phyloP scores from a whole-genome alignment of 2,329 filamentous ascomycete species.

The Talaromyces sp. region DNA sequence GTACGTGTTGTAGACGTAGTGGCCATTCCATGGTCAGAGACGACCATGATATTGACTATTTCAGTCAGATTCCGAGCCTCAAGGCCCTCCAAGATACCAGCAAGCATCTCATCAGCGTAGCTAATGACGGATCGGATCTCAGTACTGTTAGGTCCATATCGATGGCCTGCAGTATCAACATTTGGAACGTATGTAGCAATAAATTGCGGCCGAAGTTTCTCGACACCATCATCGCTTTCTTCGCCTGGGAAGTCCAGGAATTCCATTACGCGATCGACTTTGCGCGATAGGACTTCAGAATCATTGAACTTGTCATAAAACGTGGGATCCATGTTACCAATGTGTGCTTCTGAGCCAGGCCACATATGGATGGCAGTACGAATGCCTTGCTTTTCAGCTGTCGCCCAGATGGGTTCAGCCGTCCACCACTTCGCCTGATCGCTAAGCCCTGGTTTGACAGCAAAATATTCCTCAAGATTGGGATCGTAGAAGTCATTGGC shows the following conservation, averaged over 20 bases:
- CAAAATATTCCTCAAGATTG: slow-evolving; percentile 69
- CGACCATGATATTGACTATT: slow-evolving; percentile 91
- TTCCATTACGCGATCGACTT: slow-evolving; percentile 73
- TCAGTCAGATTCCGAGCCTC: slow-evolving; percentile 75
- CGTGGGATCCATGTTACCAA: slow-evolving; percentile 66
- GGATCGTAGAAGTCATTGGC: slow-evolving; percentile 96
- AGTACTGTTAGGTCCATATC: slow-evolving; percentile 89
- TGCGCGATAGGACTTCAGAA: slow-evolving; percentile 65
- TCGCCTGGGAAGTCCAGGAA: slow-evolving; percentile 77
- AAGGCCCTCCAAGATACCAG: slow-evolving; percentile 67
- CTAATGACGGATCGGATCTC: slow-evolving; percentile 75
- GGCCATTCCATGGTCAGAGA: slow-evolving; percentile 98
- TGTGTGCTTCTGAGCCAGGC: slow-evolving; percentile 90
- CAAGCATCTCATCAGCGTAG: slow-evolving; percentile 78
- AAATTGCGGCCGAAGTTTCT: slow-evolving; percentile 69
- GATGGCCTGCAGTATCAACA: slow-evolving; percentile 81
- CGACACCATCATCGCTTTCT: slow-evolving; percentile 50
- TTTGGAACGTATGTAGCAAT: slow-evolving; percentile 94
- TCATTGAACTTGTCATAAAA: slow-evolving; percentile 82
- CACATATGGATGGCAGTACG: slow-evolving; percentile 92
- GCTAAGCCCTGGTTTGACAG: slow-evolving; percentile 69
- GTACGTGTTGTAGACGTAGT: slow-evolving; percentile 76
- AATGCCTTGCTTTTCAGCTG: slow-evolving; percentile 76
- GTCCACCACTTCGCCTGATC: slow-evolving; percentile 90
- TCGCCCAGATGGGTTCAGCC: slow-evolving; percentile 90